These are phyloP conservation scores for Malania oleifera DNA, from an alignment of 164 flowering plant genomes.

Conservation along the genomic window DNA sequence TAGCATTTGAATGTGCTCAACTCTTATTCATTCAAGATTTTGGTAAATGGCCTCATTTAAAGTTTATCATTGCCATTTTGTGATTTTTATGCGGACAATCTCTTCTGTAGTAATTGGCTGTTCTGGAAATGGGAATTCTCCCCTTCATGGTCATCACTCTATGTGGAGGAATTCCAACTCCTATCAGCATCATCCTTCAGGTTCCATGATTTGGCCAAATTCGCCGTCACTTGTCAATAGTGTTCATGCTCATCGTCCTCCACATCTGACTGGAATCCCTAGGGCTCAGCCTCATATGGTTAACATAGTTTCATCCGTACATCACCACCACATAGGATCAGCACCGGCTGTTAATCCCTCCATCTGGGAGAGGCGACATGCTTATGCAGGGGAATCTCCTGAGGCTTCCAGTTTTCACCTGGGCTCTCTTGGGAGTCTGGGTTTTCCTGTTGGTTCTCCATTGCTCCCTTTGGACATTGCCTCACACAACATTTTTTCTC, in stretches of 20 bases:
- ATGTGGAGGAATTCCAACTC: conserved; percentile 52
- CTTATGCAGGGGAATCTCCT: conserved; percentile 17
- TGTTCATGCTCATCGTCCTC: conserved; percentile 34
- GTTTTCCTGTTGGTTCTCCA: conserved; percentile 14
- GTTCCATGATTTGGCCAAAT: conserved; percentile 62
- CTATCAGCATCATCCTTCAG: conserved; percentile 43
- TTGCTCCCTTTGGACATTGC: conserved; percentile 9
- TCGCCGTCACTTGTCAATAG: conserved; percentile 70
- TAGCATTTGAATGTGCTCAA: no score
- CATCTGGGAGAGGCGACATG: conserved; percentile 22
- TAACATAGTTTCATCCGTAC: conserved; percentile 14
- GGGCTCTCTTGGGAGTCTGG: conserved; percentile 21
- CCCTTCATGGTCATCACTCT: conserved; percentile 49
- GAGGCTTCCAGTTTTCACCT: conserved; percentile 18
- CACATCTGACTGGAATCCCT: conserved; percentile 38
- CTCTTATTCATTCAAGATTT: no score
- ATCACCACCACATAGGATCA: conserved; percentile 25
- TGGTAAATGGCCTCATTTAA: neutral
- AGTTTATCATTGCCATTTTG: neutral
- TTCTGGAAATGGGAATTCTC: conserved; percentile 55
- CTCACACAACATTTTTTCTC: conserved; percentile 13
- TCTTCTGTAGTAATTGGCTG: conserved; percentile 44
- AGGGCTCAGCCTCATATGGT: conserved; percentile 29
- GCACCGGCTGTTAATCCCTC: conserved; percentile 22
- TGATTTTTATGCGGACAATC: neutral